A percentile compares a stretch with the other conserved stretches of the same genome.
Conservation (phyloP, 164 flowering plant species). For the Chimonanthus salicifolius region DNA sequence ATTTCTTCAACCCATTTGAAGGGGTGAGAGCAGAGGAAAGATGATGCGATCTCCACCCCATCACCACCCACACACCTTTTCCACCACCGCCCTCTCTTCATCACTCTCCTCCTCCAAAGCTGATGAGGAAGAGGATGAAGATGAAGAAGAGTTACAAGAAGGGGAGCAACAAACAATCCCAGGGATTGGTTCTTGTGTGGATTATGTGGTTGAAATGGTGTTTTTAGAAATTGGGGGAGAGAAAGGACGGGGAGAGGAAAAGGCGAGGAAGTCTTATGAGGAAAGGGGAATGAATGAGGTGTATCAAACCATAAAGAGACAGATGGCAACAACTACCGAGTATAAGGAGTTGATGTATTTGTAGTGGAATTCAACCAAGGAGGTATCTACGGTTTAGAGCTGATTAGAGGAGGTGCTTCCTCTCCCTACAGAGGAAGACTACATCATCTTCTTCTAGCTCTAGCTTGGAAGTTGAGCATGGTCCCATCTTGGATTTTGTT, state of each 20-base stretch:
- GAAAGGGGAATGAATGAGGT: conserved; percentile 34
- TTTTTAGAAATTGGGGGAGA: conserved; percentile 28
- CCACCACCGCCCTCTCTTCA: conserved; percentile 13
- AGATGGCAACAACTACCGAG: conserved; percentile 40
- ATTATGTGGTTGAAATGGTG: conserved; percentile 37
- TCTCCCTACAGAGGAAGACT: conserved; percentile 33
- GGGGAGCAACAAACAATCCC: conserved; percentile 15
- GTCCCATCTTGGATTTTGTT: background rate
- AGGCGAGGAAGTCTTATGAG: conserved; percentile 28
- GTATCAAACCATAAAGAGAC: conserved; percentile 39
- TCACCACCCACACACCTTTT: conserved; percentile 15
- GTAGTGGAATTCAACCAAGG: conserved; percentile 42
- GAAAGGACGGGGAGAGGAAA: conserved; percentile 13
- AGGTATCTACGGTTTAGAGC: conserved; percentile 36
- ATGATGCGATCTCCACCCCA: conserved; percentile 9
- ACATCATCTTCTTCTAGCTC: conserved; percentile 27
- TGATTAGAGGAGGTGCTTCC: conserved; percentile 38
- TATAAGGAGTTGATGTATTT: conserved; percentile 39
- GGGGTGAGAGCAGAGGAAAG: conserved; percentile 34
- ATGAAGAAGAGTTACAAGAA: conserved; percentile 20
- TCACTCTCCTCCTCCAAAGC: conserved; percentile 25
- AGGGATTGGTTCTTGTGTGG: conserved; percentile 35
- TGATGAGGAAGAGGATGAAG: conserved; percentile 13
- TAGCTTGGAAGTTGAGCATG: conserved; percentile 16
- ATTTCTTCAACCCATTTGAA: conserved; percentile 58